A percentile compares a stretch with the other conserved stretches of the same genome.
Conservation (phyloP, 2,329 filamentous ascomycete genomes). For the Colletotrichum eleusines region DNA sequence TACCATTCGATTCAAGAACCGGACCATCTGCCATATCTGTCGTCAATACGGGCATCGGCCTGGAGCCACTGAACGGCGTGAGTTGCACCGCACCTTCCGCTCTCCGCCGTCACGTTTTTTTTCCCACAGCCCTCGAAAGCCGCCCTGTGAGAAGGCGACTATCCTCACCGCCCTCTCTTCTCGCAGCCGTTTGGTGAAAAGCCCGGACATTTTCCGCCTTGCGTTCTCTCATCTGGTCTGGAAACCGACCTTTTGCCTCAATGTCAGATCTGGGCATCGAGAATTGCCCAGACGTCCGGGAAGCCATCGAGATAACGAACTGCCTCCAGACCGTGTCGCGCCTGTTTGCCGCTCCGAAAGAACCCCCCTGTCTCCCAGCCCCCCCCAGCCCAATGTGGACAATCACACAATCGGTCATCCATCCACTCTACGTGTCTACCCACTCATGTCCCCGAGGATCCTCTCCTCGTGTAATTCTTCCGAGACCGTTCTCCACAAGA, state of each 20-base stretch:
- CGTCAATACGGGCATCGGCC: constrained; percentile 1
- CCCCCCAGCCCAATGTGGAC: constrained; percentile 26
- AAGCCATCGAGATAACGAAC: constrained; percentile 8
- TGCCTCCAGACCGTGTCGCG: background rate
- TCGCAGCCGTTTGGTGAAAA: background rate
- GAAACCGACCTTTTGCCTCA: background rate
- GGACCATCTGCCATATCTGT: background rate
- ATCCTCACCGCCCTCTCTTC: constrained; percentile 14
- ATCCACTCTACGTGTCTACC: background rate
- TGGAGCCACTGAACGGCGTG: constrained; percentile 24
- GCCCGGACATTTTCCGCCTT: background rate
- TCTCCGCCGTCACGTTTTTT: constrained; percentile 11
- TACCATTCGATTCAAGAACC: background rate
- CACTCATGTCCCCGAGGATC: background rate
- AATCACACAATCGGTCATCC: constrained; percentile 19
- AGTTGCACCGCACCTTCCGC: constrained; percentile 2
- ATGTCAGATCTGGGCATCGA: background rate
- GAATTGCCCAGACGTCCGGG: background rate
- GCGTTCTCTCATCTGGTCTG: background rate
- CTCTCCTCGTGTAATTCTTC: background rate
- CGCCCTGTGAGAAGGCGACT: background rate
- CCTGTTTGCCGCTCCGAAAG: constrained; percentile 4
- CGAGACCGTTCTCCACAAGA: background rate
- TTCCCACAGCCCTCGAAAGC: background rate
- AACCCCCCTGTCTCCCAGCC: constrained; percentile 20